Evolutionary conservation across 2,329 filamentous ascomycete species (phyloP).

Genomic region (Drechslerella coelobrocha): DNA sequence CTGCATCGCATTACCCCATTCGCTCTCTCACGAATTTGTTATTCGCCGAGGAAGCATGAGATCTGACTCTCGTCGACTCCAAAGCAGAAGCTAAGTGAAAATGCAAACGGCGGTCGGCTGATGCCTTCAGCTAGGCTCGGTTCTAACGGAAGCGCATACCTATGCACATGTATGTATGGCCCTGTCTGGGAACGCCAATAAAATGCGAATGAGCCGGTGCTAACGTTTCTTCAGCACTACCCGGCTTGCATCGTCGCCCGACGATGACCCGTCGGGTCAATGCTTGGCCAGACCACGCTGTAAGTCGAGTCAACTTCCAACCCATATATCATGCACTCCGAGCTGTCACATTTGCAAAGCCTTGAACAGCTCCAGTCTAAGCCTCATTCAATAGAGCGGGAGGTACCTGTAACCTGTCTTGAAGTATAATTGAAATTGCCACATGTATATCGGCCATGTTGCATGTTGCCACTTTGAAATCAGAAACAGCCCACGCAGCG

Average conservation of each 20-base stretch:
- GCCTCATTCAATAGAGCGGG: neutral
- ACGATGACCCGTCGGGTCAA: neutral
- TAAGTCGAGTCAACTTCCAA: no score
- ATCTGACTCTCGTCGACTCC: no score
- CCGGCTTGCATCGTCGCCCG: neutral
- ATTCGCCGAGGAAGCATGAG: no score
- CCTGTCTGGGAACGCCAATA: neutral
- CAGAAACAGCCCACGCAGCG: no score
- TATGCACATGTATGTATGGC: neutral
- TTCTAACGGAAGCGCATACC: neutral
- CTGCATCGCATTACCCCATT: no score
- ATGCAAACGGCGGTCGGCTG: no score
- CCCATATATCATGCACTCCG: neutral
- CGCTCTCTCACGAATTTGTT: no score
- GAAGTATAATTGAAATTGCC: neutral
- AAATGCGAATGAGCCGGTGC: neutral
- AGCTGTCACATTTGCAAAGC: neutral
- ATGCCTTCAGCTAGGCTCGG: neutral
- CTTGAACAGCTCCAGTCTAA: neutral
- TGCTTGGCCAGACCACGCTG: neutral
- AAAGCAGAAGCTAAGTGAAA: no score
- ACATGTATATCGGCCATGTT: neutral
- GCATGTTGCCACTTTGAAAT: no score
- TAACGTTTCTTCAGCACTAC: neutral
- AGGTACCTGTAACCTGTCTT: neutral